A percentile compares a stretch with the other conserved stretches of the same genome.
phyloP scores from a whole-genome alignment of 2,329 filamentous ascomycete genomes.

The Alternaria metachromatica region DNA sequence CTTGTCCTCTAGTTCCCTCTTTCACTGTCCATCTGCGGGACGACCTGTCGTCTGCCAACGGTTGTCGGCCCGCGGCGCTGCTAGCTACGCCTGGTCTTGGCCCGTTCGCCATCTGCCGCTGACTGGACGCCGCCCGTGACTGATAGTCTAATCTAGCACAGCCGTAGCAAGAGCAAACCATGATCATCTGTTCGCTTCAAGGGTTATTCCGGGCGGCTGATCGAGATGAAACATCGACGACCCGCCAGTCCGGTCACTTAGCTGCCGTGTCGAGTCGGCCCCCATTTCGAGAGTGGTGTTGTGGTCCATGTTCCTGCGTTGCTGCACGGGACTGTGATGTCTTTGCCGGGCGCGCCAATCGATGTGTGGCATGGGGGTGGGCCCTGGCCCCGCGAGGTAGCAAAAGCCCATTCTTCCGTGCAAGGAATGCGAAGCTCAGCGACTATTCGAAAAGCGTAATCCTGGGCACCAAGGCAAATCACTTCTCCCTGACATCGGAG shows the following conservation, averaged over 20 bases:
- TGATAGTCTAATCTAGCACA: slow-evolving; percentile 31
- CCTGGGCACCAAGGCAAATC: slow-evolving; percentile 47
- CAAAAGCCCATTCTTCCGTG: slow-evolving; percentile 39
- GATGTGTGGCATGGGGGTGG: slow-evolving; percentile 23
- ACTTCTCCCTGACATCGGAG: slow-evolving; percentile 49
- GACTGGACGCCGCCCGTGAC: slow-evolving; percentile 36
- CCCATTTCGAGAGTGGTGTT: slow-evolving; percentile 43
- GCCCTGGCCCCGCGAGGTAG: slow-evolving; percentile 27
- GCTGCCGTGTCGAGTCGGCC: slow-evolving; percentile 47
- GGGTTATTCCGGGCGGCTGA: slow-evolving; percentile 46
- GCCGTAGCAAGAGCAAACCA: slow-evolving; percentile 37
- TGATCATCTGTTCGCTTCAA: slow-evolving; percentile 48
- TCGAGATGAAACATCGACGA: slow-evolving; percentile 50
- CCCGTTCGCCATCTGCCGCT: slow-evolving; percentile 29
- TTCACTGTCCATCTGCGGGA: slow-evolving; percentile 28
- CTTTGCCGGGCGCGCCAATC: slow-evolving; percentile 42
- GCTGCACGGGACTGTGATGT: slow-evolving; percentile 48
- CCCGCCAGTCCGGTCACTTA: slow-evolving; percentile 38
- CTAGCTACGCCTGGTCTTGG: slow-evolving; percentile 32
- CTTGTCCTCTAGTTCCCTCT: slow-evolving; percentile 20
- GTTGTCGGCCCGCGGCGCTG: slow-evolving; percentile 44
- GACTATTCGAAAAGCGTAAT: slow-evolving; percentile 43
- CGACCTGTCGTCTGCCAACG: slow-evolving; percentile 36
- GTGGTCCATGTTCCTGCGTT: slow-evolving; percentile 53
- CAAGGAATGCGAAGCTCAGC: slow-evolving; percentile 49